Evolutionary conservation across 2,329 filamentous ascomycete species (phyloP).

Genomic region (Chaetoscypha palmicola): DNA sequence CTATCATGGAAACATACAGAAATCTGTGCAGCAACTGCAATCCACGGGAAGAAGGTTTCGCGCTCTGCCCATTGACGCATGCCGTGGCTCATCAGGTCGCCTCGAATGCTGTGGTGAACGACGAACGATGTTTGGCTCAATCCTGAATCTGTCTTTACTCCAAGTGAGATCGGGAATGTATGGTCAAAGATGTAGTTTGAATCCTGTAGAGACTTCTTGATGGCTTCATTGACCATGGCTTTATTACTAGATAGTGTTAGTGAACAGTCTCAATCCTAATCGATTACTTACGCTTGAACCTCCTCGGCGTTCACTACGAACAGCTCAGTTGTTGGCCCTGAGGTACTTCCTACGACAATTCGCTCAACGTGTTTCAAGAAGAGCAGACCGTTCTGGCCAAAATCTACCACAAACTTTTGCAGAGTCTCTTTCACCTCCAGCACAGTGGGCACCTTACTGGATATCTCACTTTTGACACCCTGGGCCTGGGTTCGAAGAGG

Average conservation of each 20-base stretch:
- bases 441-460: conserved; percentile 17
- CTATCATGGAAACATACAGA: not conserved
- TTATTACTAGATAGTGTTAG: conserved; percentile 15
- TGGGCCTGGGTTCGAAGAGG: conserved; percentile 28
- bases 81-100: conserved; percentile 14
- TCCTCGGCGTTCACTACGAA: conserved; percentile 10
- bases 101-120: conserved; percentile 30
- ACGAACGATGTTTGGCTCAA: conserved; percentile 12
- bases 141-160: conserved; percentile 3
- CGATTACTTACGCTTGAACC: conserved; percentile 16
- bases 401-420: conserved; percentile 23
- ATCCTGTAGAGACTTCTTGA: conserved; percentile 10
- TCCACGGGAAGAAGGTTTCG: conserved; percentile 30
- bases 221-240: conserved; percentile 17
- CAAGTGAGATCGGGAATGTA: conserved; percentile 14
- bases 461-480: conserved; percentile 28
- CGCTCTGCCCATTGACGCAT: conserved; percentile 26
- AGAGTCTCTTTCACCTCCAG: conserved; percentile 27
- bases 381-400: conserved; percentile 26
- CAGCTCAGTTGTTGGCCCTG: conserved; percentile 12
- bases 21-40: conserved; percentile 30
- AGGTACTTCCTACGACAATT: conserved; percentile 15
- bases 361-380: conserved; percentile 30
- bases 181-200: conserved; percentile 14
- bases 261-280: not conserved